Conservation (phyloP, 2,329 filamentous ascomycete genomes). For the Phyllosticta paracitricarpa region DNA sequence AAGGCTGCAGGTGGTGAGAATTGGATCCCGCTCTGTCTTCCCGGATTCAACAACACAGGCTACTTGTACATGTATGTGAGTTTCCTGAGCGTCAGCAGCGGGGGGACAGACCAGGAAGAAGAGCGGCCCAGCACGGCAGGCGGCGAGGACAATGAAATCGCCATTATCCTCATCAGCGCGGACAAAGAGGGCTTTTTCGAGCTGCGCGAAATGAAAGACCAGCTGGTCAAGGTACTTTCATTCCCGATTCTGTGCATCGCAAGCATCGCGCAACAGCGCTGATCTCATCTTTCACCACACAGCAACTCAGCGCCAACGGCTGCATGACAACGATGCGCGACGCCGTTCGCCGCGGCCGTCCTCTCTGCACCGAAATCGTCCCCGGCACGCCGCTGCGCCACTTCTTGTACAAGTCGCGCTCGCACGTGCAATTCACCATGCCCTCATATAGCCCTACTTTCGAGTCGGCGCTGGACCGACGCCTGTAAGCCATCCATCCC, state of each 20-base stretch:
- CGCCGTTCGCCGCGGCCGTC: conserved; percentile 62
- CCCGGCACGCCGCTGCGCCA: conserved; percentile 75
- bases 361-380: conserved; percentile 62
- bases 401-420: conserved; percentile 90
- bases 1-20: conserved; percentile 91
- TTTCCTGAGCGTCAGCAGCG: conserved; percentile 61
- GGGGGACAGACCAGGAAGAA: conserved; percentile 33
- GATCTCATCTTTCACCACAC: conserved; percentile 15
- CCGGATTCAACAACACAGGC: conserved; percentile 92
- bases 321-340: conserved; percentile 64
- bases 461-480: conserved; percentile 45
- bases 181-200: conserved; percentile 92
- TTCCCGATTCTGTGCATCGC: not conserved
- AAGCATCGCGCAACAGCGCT: too few relatives aligned
- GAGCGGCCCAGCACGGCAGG: conserved; percentile 27
- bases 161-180: conserved; percentile 82
- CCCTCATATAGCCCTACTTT: conserved; percentile 68
- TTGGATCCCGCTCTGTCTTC: conserved; percentile 93
- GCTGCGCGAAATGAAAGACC: conserved; percentile 61
- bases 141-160: conserved; percentile 59
- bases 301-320: conserved; percentile 66
- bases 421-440: conserved; percentile 95
- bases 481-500: conserved; percentile 39
- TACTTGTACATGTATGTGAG: conserved; percentile 99
- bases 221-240: conserved; percentile 43